A percentile compares a stretch with the other conserved stretches of the same genome.
Conservation (phyloP, 225 moss, liverwort and hornwort species). For the Asterella californica region DNA sequence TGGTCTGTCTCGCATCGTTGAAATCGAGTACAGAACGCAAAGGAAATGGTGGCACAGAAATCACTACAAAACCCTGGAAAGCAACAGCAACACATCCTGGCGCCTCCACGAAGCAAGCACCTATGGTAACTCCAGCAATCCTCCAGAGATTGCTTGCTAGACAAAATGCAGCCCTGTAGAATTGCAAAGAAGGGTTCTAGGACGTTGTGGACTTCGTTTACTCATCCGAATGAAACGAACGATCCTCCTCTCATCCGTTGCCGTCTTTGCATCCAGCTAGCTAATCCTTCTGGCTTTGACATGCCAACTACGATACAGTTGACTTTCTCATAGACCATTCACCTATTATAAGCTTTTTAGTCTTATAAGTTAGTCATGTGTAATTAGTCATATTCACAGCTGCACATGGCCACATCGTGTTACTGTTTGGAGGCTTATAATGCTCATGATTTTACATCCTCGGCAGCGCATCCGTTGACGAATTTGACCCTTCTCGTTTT, state of each 20-base stretch:
- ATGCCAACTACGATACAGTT: conserved; percentile 2
- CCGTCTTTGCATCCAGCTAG: conserved; percentile 3
- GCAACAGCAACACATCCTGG: conserved; percentile 27
- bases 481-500: not conserved
- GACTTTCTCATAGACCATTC: not conserved
- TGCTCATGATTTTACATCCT: conserved; percentile 16
- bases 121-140: not conserved
- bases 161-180: not conserved
- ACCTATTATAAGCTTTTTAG: not conserved
- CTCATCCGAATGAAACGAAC: not conserved
- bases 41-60: conserved; percentile 14
- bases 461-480: conserved; percentile 1
- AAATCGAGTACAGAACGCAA: conserved; percentile 33
- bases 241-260: not conserved
- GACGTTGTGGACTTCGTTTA: not conserved
- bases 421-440: not conserved
- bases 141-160: not conserved
- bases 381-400: too few species aligned
- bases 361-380: too few species aligned
- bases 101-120: not conserved
- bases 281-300: not conserved
- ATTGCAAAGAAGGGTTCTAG: not conserved
- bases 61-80: conserved; percentile 29
- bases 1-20: conserved; percentile 28
- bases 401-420: conserved; percentile 5